A percentile compares a stretch with the other conserved stretches of the same genome.
Conservation (phyloP, 2,329 filamentous ascomycete species). For the Pseudocercospora musae region DNA sequence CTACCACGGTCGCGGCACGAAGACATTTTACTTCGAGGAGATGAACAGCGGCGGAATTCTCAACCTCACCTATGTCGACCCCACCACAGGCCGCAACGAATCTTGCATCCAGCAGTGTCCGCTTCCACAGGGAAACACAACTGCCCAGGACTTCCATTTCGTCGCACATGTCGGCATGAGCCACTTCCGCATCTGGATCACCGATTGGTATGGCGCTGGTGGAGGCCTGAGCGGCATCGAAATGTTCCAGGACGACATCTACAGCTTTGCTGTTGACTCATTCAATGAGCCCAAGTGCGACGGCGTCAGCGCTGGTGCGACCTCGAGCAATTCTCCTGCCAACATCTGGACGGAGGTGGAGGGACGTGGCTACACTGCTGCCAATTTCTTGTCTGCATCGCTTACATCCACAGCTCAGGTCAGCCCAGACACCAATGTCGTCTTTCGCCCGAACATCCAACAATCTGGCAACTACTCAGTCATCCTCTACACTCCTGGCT, state of each 20-base stretch:
- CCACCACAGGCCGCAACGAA: constrained; percentile 56
- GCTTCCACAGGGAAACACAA: constrained; percentile 65
- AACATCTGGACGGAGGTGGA: constrained; percentile 66
- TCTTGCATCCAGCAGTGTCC: constrained; percentile 82
- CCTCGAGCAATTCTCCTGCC: constrained; percentile 57
- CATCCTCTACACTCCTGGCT: constrained; percentile 89
- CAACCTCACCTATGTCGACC: constrained; percentile 89
- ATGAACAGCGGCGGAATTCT: constrained; percentile 87
- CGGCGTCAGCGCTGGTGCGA: constrained; percentile 59
- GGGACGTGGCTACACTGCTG: constrained; percentile 62
- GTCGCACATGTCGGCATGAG: constrained; percentile 87
- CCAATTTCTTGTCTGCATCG: constrained; percentile 71
- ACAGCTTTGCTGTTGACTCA: constrained; percentile 72
- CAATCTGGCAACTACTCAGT: constrained; percentile 91
- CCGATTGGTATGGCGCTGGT: constrained; percentile 79
- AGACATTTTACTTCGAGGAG: constrained; percentile 81
- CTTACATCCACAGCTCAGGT: constrained; percentile 49
- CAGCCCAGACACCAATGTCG: constrained; percentile 61
- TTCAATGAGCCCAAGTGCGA: constrained; percentile 89
- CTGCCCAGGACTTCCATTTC: constrained; percentile 87
- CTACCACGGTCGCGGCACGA: constrained; percentile 74
- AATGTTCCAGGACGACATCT: constrained; percentile 69
- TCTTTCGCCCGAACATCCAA: constrained; percentile 78
- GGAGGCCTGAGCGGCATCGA: constrained; percentile 84
- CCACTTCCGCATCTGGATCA: constrained; percentile 78